Evolutionary conservation across 2,329 filamentous ascomycete genomes (phyloP).

Genomic region (Cladosporium sphaerospermum): DNA sequence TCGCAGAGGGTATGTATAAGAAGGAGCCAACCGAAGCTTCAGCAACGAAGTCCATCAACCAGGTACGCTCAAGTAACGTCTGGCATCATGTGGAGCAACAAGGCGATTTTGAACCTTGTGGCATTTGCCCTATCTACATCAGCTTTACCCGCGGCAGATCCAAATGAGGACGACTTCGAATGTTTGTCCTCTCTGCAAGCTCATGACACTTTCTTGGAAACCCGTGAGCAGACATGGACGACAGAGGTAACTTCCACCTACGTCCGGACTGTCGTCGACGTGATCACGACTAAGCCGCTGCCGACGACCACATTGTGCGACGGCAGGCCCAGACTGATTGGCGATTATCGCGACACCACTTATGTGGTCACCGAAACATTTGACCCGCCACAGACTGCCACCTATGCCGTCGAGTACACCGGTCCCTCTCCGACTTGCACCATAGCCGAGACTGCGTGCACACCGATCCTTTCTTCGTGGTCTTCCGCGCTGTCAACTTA

Average conservation of each 20-base stretch:
- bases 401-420: neutral
- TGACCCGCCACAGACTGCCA: neutral
- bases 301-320: neutral
- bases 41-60: too few species aligned
- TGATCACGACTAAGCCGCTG: neutral
- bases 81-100: neutral
- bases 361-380: neutral
- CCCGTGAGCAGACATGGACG: neutral
- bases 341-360: neutral
- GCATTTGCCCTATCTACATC: neutral
- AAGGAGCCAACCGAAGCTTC: too few species aligned
- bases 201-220: neutral
- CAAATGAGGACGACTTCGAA: neutral
- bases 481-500: neutral
- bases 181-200: neutral
- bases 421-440: neutral
- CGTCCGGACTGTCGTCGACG: neutral
- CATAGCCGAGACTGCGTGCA: neutral
- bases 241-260: neutral
- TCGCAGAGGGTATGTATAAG: too few species aligned
- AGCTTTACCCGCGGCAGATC: neutral
- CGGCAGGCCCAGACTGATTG: neutral
- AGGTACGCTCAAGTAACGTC: too few species aligned
- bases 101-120: neutral
- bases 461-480: neutral